Percentiles rank a stretch among this genome's conserved stretches.
These are phyloP conservation scores for Xylaria sp. DNA, from an alignment of 2,329 filamentous ascomycete genomes.

Conservation along the genomic window DNA sequence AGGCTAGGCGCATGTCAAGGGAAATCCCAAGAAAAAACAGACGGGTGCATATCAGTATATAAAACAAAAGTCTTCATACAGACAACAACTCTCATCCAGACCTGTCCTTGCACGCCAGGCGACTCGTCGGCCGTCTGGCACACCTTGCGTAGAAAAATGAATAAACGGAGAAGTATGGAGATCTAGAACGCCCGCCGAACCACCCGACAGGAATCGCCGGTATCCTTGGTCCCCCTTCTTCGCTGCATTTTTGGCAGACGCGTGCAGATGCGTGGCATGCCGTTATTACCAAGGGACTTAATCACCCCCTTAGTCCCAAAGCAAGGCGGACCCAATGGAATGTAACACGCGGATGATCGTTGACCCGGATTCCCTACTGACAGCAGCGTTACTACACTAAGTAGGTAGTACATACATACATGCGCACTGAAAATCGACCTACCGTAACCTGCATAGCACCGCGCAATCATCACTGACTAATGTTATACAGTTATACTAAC, in stretches of 20 bases:
- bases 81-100: background rate
- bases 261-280: constrained; percentile 28
- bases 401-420: no score
- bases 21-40: no score
- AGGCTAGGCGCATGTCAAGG: no score
- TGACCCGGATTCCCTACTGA: background rate
- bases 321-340: no score
- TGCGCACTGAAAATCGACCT: no score
- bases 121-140: background rate
- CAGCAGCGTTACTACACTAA: background rate
- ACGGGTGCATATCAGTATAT: background rate
- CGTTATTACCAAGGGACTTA: constrained; percentile 11
- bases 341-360: constrained; percentile 15
- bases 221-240: background rate
- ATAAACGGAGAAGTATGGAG: background rate
- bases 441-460: constrained; percentile 6
- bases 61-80: no score
- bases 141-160: background rate
- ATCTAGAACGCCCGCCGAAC: constrained; percentile 21
- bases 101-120: constrained; percentile 5
- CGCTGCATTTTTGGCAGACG: constrained; percentile 29
- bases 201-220: constrained; percentile 5
- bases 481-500: background rate
- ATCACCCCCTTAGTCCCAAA: no score
- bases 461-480: constrained; percentile 1